A percentile compares a stretch with the other conserved stretches of the same genome.
Conservation (phyloP, 192 early-diverging fungal genomes). For the Backusella tarrabulga region DNA sequence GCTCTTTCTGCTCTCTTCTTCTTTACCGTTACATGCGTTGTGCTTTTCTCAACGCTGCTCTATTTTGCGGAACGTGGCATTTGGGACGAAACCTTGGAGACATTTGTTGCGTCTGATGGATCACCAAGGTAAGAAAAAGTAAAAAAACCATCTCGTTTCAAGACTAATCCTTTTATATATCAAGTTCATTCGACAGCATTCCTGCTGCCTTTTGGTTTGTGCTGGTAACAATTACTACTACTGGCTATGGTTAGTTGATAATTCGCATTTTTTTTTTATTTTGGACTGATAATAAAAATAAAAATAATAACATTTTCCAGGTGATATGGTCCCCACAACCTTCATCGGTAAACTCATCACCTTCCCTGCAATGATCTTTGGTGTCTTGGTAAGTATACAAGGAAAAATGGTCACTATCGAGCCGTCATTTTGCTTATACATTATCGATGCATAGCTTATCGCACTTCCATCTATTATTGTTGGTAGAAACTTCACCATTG, state of each 20-base stretch:
- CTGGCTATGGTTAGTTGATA: constrained; percentile 58
- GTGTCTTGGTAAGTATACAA: constrained; percentile 51
- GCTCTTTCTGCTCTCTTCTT: constrained; percentile 72
- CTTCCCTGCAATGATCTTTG: constrained; percentile 81
- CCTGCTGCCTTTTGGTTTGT: constrained; percentile 78
- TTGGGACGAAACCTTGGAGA: constrained; percentile 64
- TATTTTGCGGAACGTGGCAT: constrained; percentile 83
- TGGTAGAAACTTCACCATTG: constrained; percentile 78
- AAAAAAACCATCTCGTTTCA: not conserved
- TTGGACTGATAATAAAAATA: not conserved
- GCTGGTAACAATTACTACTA: constrained; percentile 78
- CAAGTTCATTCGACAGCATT: constrained; percentile 70
- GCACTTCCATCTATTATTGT: constrained; percentile 84
- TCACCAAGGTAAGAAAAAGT: constrained; percentile 50
- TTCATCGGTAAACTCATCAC: constrained; percentile 77
- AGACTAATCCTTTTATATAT: not conserved
- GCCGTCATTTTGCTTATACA: not conserved
- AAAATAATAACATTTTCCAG: constrained; percentile 25
- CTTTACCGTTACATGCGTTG: constrained; percentile 68
- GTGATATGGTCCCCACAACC: constrained; percentile 80
- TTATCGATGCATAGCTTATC: constrained; percentile 52
- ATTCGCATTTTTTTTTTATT: not conserved
- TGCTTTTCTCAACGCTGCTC: constrained; percentile 72
- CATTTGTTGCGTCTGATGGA: constrained; percentile 65
- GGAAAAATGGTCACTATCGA: not conserved